Percentiles rank a stretch among this genome's conserved stretches.
Conservation (phyloP, 2,329 filamentous ascomycete species). For the Fusarium algeriense region DNA sequence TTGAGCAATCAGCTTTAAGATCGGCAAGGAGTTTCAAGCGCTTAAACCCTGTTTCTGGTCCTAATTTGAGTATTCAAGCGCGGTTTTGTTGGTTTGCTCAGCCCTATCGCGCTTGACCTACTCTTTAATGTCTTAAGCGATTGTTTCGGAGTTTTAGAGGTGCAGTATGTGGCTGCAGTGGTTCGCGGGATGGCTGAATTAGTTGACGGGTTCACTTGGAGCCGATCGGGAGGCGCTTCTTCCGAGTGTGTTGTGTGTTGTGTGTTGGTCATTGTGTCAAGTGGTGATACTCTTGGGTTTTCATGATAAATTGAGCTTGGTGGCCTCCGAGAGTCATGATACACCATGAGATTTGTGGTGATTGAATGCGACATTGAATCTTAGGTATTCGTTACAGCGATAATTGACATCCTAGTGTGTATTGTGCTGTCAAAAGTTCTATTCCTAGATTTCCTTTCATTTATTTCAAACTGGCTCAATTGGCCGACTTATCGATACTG, state of each 20-base stretch:
- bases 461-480: neutral
- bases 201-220: neutral
- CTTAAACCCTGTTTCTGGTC: neutral
- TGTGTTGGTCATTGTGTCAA: neutral
- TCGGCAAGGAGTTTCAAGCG: slow-evolving; percentile 12
- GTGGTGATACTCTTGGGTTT: neutral
- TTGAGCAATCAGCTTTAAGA: slow-evolving; percentile 8
- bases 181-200: slow-evolving; percentile 25
- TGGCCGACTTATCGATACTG: neutral
- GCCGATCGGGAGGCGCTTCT: neutral
- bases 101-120: slow-evolving; percentile 25
- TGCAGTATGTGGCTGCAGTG: slow-evolving; percentile 22
- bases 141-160: slow-evolving; percentile 5
- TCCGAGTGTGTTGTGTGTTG: neutral
- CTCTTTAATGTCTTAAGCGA: neutral
- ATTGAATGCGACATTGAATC: neutral
- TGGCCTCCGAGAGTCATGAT: slow-evolving; percentile 6
- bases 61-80: slow-evolving; percentile 27
- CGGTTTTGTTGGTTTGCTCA: neutral
- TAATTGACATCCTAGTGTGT: neutral
- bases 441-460: neutral
- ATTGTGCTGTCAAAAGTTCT: neutral
- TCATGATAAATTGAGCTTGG: slow-evolving; percentile 7
- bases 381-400: neutral
- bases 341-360: neutral